Base-by-base conservation (phyloP, 805 yeast species). In the Kurtzmaniella cleridarum region DNA sequence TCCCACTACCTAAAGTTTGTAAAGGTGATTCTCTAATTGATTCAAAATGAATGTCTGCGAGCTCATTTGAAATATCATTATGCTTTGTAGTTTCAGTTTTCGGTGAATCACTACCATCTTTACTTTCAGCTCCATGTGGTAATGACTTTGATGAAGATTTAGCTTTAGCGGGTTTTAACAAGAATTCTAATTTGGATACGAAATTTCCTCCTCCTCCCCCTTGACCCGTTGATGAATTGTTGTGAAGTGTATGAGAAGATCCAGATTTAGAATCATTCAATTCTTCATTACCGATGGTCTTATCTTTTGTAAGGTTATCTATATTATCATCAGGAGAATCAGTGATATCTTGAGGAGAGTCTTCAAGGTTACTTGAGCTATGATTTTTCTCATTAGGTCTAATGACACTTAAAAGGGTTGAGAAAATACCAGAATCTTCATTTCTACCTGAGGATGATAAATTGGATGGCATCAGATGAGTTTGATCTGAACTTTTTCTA, bases 1-100 rank as follows among this genome's bases (percentile, higher is more conserved):
- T 61, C 2, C 81, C 81, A 32, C 63, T 56, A 2, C 81, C 81
- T 35, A 77, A 41, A 0, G 79, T 66, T 39, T 62, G 67, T 17
- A 75, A 43, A 0, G 76, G 70, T 3, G 76, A 61, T 30, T 68
- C 68, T 34, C 74, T 60, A 3, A 76, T 55, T 0, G 78, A 69
- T 39, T 60, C 70, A 47, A 77, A 77, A 24, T 63, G 70, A 15
- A 76, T 71, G 20, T 59, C 59, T 7, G 62, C 46, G 5, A 61
- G 40, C 35, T 35, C 38, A n/a, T 11, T 27, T 23, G 10, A 16
- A 27, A 7, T 28, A 18, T 17, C 27, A 31, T 12, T n/a, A 8
- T 16, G 30, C 9, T 33, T 18, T 17, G 11, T 12, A 5, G 30
- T 11, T 12, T 41, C 41, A 9, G 34, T 34, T 28, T 38, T 33